Evolutionary conservation across 2,329 filamentous ascomycete species (phyloP).

Genomic region (Trichoderma guizhouense): DNA sequence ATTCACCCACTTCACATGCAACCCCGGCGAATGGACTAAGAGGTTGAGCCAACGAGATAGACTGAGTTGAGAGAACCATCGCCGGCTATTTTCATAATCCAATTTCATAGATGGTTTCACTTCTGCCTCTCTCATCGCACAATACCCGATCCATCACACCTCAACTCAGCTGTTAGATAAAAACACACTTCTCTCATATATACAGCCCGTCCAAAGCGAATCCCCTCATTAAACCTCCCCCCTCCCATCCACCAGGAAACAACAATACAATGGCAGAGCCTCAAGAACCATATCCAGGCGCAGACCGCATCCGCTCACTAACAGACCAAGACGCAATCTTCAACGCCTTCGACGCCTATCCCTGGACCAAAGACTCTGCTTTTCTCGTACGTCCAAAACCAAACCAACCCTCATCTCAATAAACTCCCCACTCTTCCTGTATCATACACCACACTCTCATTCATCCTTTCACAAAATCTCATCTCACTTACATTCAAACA

Average conservation of each 20-base stretch:
- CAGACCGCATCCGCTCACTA: constrained; percentile 39
- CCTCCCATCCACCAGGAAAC: not conserved
- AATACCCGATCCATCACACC: not conserved
- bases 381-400: constrained; percentile 57
- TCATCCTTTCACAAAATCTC: not conserved
- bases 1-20: constrained; percentile 3
- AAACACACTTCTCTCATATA: not conserved
- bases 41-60: not conserved
- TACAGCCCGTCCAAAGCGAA: not conserved
- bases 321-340: constrained; percentile 47
- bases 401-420: too few species aligned
- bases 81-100: not conserved
- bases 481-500: not conserved
- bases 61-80: not conserved
- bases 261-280: constrained; percentile 2
- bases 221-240: not conserved
- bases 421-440: not conserved
- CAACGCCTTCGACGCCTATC: constrained; percentile 61
- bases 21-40: not conserved
- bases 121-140: not conserved
- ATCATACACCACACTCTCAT: not conserved
- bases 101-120: not conserved
- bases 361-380: constrained; percentile 64
- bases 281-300: constrained; percentile 23
- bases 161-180: not conserved